Base-by-base conservation (phyloP, 1,139 yeast species). In the Pichia sp. region DNA sequence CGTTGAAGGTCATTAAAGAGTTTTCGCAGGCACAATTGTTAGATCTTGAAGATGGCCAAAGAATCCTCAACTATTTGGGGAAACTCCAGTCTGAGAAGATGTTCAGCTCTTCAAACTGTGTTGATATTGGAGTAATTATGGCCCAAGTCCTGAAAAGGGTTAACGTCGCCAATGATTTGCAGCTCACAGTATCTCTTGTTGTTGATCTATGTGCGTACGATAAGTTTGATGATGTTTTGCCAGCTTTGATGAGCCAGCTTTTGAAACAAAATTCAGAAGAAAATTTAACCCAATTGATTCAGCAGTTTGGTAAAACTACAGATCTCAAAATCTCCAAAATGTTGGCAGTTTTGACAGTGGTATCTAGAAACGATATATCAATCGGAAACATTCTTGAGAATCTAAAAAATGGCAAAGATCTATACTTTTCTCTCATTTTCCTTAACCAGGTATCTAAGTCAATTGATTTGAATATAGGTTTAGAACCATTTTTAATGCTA, bases 391-490 rank as follows among this genome's bases (percentile, higher is more conserved):
- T 72, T 34, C 74, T 76, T 50, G 49, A 60, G 2, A 73, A 73
- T 44, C 67, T 79, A 17, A 52, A 63, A 3, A 51, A 54, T 2
- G 68, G 65, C 10, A 55, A 64, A 9, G 66, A 70, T 48, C 62
- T 65, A 9, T 57, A 69, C 3, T 66, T 67, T 38, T 62, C 68
- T 2, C 53, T 71, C 71, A 56, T 76, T 64, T 79, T 76, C 49
- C 66, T 83, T 51, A 85, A 84, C 4, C 74, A 75, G 56, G 71
- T 79, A 17, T 78, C 79, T 6, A 71, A 72, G 51, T 61, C 66
- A n/a, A 62, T 61, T 43, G 63, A 64, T 30, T 61, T 73, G 30
- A 64, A 67, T 10, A 58, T 69, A 36, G 66, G 68, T 2, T 58
- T 76, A 24, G 67, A 62, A 4, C 66, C 71, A 9, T 71, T 79